Base-by-base conservation (phyloP, 2,329 filamentous ascomycete species). In the Cucurbitaria berberidis region DNA sequence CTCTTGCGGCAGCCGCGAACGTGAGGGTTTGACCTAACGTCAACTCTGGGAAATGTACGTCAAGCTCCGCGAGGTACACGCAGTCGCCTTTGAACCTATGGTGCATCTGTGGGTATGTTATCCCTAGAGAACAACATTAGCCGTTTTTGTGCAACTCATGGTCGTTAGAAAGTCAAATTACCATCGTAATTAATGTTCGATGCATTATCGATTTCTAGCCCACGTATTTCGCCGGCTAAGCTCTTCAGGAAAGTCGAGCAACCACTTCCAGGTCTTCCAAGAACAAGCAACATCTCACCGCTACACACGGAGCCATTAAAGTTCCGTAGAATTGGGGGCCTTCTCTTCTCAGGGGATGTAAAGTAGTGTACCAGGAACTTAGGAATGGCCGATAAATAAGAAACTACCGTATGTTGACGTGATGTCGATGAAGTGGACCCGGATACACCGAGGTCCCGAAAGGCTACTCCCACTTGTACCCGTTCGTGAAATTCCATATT, bases 1-100 rank as follows among this genome's bases (percentile, higher is more conserved):
- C 40, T 24, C 41, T 43, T n/a, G 44, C 34, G 74, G 21, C 38
- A 26, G 53, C 53, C 11, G 48, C 53, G 36, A 53, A 49, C 18
- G 45, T 22, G 5, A 96, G 81, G 0, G 91, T 96, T 71, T 96
- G 89, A 53, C 89, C 87, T 3, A 96, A 91, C 0, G 90, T 93
- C 18, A 96, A 79, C 0, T 89, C 92, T 0, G 91, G 84, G 60
- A 90, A 86, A 65, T 95, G 90, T 7, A 91, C 79, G 61, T 96
- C 91, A 64, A 93, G 89, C 71, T 91, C 89, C 59, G 87, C 85
- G 66, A 90, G 91, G 77, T 93, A 93, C 7, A 91, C 85, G 1
- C 88, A 86, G 75, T 93, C 89, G 47, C 89, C 89, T 11, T 89
- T 84, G 71, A 90, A 93, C 46, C 81, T 77, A 62, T 86, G 81